Evolutionary conservation across 2,329 filamentous ascomycete species (phyloP), one percentile per base, ranked within the genome.

Genomic region (Clonostachys solani): DNA sequence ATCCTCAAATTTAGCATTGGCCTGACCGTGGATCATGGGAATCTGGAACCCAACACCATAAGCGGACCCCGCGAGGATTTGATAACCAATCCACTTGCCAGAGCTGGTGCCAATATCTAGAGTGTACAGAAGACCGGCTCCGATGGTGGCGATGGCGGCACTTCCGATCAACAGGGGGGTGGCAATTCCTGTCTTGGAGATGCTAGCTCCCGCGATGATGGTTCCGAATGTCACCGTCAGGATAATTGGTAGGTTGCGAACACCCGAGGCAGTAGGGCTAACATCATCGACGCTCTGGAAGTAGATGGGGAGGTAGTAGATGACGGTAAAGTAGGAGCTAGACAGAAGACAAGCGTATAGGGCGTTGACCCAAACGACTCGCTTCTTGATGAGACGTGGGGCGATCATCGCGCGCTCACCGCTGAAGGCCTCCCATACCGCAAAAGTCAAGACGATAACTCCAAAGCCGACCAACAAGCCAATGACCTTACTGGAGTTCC

Each of bases 1-100:
- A 50, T 78, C 75, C 29, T 60, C 53, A 5, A 71, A 57, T 3
- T 56, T 50, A 4, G 71, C 61, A 10, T 64, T 62, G 5, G 63
- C 66, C 53, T 77, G 74, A 5, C 72, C 68, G 18, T 69, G 71
- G 49, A 77, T 74, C 59, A 78, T 74, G 36, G 75, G 75, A 8
- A 78, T 66, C 55, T 80, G 73, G 47, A 73, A 67, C 3, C 61
- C 67, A 7, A 59, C 50, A 15, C 76, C 77, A 49, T 65, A 69
- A 4, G 73, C 76, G 7, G 69, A 58, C n/a, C 77, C 77, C 29
- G 64, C 66, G 3, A 80, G 48, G 13, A 79, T 65, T 59, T 80
- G 75, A 54, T 75, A 80, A 7, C 75, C 76, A 38, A 80, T 74
- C 75, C 75, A 79, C 38, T 65, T 63, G 12, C 60, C 70, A 2